A percentile compares a stretch with the other conserved stretches of the same genome.
Evolutionary conservation across 2,329 filamentous ascomycete genomes (phyloP).

Genomic region (Sporothrix variecibatus): DNA sequence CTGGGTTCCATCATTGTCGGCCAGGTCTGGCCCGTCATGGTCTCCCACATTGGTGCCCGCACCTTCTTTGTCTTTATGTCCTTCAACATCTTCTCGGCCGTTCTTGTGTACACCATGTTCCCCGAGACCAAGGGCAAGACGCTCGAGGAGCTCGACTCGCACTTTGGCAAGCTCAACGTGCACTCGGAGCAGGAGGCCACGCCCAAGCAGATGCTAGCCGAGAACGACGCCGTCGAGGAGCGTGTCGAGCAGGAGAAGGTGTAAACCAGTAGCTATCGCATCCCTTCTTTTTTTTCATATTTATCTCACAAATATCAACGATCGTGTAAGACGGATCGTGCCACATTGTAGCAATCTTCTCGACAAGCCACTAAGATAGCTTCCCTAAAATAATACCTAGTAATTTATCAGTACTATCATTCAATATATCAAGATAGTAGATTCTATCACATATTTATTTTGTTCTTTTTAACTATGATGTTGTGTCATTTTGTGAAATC

Average conservation of each 20-base stretch:
- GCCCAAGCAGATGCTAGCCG: constrained; percentile 35
- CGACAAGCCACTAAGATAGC: neutral
- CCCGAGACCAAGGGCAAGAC: constrained; percentile 43
- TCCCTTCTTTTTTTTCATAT: no score
- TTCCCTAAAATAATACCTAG: neutral
- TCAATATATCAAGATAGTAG: neutral
- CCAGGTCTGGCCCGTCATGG: constrained; percentile 32
- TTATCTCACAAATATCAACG: no score
- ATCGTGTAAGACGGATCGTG: neutral
- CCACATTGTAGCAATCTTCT: neutral
- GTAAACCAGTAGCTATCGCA: neutral
- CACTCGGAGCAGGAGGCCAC: constrained; percentile 33
- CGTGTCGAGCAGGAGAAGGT: constrained; percentile 22
- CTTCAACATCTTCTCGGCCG: constrained; percentile 30
- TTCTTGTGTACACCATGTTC: constrained; percentile 33
- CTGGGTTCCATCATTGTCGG: constrained; percentile 32
- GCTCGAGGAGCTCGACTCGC: constrained; percentile 34
- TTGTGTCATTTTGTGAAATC: neutral
- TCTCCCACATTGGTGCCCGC: constrained; percentile 30
- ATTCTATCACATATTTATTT: neutral
- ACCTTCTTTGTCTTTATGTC: constrained; percentile 34
- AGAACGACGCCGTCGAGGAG: constrained; percentile 22
- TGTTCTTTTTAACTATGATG: neutral
- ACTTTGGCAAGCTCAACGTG: constrained; percentile 35
- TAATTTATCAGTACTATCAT: neutral